Conservation (phyloP, 352 stramenopile genomes). For the Phytophthora crassamura region DNA sequence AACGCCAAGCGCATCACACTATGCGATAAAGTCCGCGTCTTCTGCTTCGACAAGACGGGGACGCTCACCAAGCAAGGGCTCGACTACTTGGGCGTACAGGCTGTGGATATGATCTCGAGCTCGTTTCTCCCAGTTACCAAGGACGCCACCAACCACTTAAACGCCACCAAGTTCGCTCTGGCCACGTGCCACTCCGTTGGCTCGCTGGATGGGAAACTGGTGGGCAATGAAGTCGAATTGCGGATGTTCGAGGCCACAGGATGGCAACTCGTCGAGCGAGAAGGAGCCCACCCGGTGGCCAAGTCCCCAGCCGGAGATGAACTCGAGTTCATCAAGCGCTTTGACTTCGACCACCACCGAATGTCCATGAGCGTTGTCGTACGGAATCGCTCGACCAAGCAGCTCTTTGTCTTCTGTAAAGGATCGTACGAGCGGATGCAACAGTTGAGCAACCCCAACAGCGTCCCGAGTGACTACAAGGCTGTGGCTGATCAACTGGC, state of each 20-base stretch:
- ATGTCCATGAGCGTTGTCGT: slow-evolving; percentile 90
- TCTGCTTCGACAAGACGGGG: slow-evolving; percentile 90
- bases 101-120: slow-evolving; percentile 19
- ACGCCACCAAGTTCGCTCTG: slow-evolving; percentile 42
- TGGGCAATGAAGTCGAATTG: slow-evolving; percentile 84
- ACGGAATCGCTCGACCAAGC: slow-evolving; percentile 38
- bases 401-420: slow-evolving; percentile 75
- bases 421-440: slow-evolving; percentile 81
- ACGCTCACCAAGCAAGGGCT: slow-evolving; percentile 88
- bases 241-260: slow-evolving; percentile 67
- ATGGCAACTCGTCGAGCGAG: slow-evolving; percentile 44
- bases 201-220: slow-evolving; percentile 49
- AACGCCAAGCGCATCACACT: slow-evolving; percentile 78
- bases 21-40: slow-evolving; percentile 82
- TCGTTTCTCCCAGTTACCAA: slow-evolving; percentile 29
- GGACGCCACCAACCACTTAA: slow-evolving; percentile 10
- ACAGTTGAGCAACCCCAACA: slow-evolving; percentile 46
- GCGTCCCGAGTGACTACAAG: slow-evolving; percentile 69
- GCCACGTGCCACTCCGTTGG: slow-evolving; percentile 76
- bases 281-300: slow-evolving; percentile 23
- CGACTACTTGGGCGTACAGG: slow-evolving; percentile 57
- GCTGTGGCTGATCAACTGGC: slow-evolving; percentile 38
- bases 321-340: slow-evolving; percentile 77
- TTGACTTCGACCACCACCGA: slow-evolving; percentile 86
- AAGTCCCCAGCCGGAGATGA: slow-evolving; percentile 32